Base-by-base conservation (phyloP, 2,329 filamentous ascomycete genomes). In the Calonectria naviculata region DNA sequence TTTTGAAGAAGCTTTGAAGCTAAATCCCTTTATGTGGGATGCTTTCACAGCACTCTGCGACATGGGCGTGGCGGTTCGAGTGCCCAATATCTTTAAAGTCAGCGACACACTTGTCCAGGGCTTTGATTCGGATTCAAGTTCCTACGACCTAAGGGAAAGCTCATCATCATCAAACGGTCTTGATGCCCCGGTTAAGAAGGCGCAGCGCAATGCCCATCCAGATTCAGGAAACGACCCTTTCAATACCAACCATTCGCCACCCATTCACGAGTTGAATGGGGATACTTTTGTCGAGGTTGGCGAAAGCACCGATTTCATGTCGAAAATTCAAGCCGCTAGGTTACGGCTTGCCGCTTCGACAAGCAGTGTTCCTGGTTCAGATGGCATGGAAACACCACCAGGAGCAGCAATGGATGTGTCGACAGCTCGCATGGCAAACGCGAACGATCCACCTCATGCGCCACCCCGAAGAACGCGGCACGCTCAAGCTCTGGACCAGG, bases 1-100 rank as follows among this genome's bases (percentile, higher is more conserved):
- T 81, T 98, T 97, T 80, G 95, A 97, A 75, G 95, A 97, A 71
- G 91, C 95, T 7, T 85, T 99, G 78, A 97, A 95, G 83, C 83
- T 92, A 66, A 99, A 98, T 79, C 95, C 97, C 1, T 96, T 98
- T 83, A 97, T 98, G 90, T 99, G 97, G 97, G 97, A 99, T 86
- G 95, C 96, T 0, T 98, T 98, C 78, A 92, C 93, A 26, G 93
- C 91, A 19, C 88, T 99, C 9, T 98, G 95, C 81, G 95, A 98
- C 80, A 94, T 90, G 92, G 94, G 94, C 5, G 93, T 95, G 52
- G 92, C 92, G 75, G 89, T 98, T 66, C 92, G 94, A 67, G 91
- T 97, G 12, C 89, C 92, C 29, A 98, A 97, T 78, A 93, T 98
- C 73, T 99, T 98, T 85, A 95, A 92, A 80, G 85, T 93, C 76